Evolutionary conservation across 225 moss, liverwort and hornwort genomes (phyloP).

Genomic region (Anthoceros angustus): DNA sequence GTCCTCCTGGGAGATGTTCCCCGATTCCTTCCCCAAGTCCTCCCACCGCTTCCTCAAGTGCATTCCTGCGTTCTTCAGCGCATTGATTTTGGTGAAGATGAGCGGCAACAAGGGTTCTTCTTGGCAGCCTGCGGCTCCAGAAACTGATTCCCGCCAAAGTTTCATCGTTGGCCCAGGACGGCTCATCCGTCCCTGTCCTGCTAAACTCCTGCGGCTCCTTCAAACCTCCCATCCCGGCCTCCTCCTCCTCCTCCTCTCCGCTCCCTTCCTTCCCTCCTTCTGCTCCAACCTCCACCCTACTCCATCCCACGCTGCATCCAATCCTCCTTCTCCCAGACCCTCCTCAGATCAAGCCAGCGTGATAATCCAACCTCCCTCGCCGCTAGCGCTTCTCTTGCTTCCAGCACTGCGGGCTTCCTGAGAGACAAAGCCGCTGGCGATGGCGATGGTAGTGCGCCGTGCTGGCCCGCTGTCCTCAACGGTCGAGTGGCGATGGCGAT

Average conservation of each 20-base stretch:
- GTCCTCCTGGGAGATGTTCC: background rate
- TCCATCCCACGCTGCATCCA: background rate
- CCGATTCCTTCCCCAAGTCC: background rate
- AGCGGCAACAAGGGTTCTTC: background rate
- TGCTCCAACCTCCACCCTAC: background rate
- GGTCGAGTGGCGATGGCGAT: too few relatives aligned
- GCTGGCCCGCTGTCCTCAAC: too few relatives aligned
- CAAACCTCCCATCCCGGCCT: background rate
- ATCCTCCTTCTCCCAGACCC: background rate
- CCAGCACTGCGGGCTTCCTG: too few relatives aligned
- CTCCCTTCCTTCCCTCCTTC: background rate
- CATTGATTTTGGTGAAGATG: constrained; percentile 5
- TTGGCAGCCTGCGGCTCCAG: background rate
- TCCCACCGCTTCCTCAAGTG: background rate
- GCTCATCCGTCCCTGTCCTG: background rate
- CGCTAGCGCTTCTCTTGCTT: too few relatives aligned
- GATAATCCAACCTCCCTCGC: too few relatives aligned
- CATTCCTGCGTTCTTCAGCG: background rate
- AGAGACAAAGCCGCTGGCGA: too few relatives aligned
- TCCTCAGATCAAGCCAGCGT: too few relatives aligned
- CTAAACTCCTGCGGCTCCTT: background rate
- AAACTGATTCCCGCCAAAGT: background rate
- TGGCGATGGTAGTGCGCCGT: too few relatives aligned
- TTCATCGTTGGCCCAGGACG: background rate
- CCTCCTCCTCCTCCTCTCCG: background rate